Percentiles rank a stretch among this genome's conserved stretches.
These are phyloP conservation scores for Camellia sinensis DNA, from an alignment of 148 eudicot genomes.

Conservation along the genomic window DNA sequence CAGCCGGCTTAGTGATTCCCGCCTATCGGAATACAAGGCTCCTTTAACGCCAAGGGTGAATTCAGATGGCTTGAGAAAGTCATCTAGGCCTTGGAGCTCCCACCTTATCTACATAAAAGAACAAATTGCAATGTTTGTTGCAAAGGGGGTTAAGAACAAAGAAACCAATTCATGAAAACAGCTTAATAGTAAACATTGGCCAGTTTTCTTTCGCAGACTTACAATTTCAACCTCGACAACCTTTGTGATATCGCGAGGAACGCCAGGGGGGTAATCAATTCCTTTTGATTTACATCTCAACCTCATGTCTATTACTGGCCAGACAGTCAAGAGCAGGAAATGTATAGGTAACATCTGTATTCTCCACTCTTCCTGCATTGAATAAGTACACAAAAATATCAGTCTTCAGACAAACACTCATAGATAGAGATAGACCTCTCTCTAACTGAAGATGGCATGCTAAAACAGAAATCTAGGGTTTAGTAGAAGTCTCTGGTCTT, in stretches of 20 bases:
- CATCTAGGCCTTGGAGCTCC: constrained; percentile 82
- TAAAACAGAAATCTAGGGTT: too few relatives aligned
- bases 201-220: constrained; percentile 21
- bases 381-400: background rate
- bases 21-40: constrained; percentile 63
- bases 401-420: background rate
- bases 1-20: constrained; percentile 51
- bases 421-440: background rate
- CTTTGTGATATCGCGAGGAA: constrained; percentile 55
- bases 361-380: constrained; percentile 83
- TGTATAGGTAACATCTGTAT: constrained; percentile 83
- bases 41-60: constrained; percentile 73
- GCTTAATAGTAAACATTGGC: background rate
- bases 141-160: background rate
- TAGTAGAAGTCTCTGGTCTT: too few relatives aligned
- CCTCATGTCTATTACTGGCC: constrained; percentile 80
- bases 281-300: constrained; percentile 64
- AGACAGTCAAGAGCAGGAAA: constrained; percentile 60
- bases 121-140: background rate
- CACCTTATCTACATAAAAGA: constrained; percentile 59
- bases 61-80: constrained; percentile 60
- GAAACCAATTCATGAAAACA: background rate
- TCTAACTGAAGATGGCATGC: too few relatives aligned
- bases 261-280: constrained; percentile 64
- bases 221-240: constrained; percentile 88